Conservation (phyloP, 2,329 filamentous ascomycete genomes). For the Botryotinia narcissicola region DNA sequence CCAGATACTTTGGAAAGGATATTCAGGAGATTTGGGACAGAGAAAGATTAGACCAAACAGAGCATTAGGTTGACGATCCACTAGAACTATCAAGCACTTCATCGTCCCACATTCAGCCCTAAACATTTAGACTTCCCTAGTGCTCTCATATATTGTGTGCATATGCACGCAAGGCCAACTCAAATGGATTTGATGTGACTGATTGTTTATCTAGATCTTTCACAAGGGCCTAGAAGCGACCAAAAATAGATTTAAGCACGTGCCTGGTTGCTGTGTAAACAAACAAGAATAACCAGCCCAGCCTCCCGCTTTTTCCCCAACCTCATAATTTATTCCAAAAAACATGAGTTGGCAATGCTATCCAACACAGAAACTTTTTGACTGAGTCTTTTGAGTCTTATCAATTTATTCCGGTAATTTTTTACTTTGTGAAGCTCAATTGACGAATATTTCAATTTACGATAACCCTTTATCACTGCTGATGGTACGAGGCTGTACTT, state of each 20-base stretch:
- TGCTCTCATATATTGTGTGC: not conserved
- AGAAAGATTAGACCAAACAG: not conserved
- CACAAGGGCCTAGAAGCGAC: not conserved
- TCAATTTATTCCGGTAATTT: not conserved
- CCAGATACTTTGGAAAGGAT: not conserved
- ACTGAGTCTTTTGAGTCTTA: not conserved
- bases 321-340: constrained; percentile 18
- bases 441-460: not conserved
- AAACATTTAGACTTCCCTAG: not conserved
- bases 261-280: constrained; percentile 20
- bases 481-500: constrained; percentile 14
- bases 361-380: not conserved
- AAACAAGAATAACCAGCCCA: constrained; percentile 15
- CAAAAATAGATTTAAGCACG: not conserved
- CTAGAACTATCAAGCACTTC: not conserved
- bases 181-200: not conserved
- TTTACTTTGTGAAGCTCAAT: not conserved
- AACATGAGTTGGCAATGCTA: constrained; percentile 13
- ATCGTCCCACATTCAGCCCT: not conserved
- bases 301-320: constrained; percentile 21
- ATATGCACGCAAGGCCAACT: not conserved
- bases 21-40: not conserved
- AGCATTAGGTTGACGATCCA: not conserved
- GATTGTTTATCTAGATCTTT: not conserved
- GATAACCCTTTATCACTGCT: not conserved